Percentiles rank a stretch among this genome's conserved stretches.
Evolutionary conservation across 2,329 filamentous ascomycete species (phyloP).

Genomic region (Venturia aucupariae): DNA sequence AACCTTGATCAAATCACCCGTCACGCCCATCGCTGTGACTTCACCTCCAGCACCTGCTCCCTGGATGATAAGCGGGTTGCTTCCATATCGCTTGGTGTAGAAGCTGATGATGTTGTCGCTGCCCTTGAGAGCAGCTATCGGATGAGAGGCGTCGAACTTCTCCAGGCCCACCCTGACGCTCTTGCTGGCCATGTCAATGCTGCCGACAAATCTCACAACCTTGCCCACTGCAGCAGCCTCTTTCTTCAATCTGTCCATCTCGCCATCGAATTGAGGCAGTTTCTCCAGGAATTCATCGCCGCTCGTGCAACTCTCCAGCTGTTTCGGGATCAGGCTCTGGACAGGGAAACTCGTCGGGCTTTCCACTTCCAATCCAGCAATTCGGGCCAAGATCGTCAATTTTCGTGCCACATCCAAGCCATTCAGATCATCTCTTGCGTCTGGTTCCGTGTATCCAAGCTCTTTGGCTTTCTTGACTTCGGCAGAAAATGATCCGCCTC

Average conservation of each 20-base stretch:
- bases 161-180: slow-evolving; percentile 86
- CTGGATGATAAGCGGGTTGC: slow-evolving; percentile 86
- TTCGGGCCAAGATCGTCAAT: slow-evolving; percentile 82
- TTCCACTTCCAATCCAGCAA: slow-evolving; percentile 73
- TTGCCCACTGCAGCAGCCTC: slow-evolving; percentile 80
- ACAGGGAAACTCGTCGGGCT: slow-evolving; percentile 86
- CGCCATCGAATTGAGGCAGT: slow-evolving; percentile 72
- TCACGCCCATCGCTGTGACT: slow-evolving; percentile 96
- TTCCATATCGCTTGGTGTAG: slow-evolving; percentile 90
- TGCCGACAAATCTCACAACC: slow-evolving; percentile 89
- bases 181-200: slow-evolving; percentile 73
- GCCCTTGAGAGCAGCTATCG: slow-evolving; percentile 89
- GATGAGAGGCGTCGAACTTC: slow-evolving; percentile 71
- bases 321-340: slow-evolving; percentile 82
- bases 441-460: slow-evolving; percentile 84
- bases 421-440: slow-evolving; percentile 79
- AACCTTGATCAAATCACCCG: slow-evolving; percentile 86
- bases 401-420: slow-evolving; percentile 90
- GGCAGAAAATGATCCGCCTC: slow-evolving; percentile 70
- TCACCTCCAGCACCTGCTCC: slow-evolving; percentile 87
- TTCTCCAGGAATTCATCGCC: slow-evolving; percentile 79
- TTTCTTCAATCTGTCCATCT: slow-evolving; percentile 84
- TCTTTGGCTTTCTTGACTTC: slow-evolving; percentile 90
- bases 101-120: slow-evolving; percentile 99
- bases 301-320: slow-evolving; percentile 65